Evolutionary conservation across 1,139 yeast genomes (phyloP).

Genomic region (Pichia sp.): DNA sequence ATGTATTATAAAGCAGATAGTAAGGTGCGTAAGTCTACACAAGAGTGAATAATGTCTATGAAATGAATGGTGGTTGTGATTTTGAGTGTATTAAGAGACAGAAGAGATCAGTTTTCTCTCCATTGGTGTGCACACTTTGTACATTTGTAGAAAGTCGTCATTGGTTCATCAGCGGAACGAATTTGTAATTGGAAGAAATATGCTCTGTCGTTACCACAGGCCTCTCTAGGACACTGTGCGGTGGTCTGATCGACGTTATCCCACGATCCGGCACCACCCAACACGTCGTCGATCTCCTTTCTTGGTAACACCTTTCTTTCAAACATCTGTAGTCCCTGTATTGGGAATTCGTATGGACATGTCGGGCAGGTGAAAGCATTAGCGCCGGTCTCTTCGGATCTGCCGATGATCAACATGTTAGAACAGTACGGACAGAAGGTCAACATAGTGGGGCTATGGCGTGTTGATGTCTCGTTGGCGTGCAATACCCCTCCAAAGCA

Average conservation of each 20-base stretch:
- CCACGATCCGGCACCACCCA: slow-evolving; percentile 99
- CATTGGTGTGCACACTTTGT: slow-evolving; percentile 92
- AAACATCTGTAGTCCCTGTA: slow-evolving; percentile 76
- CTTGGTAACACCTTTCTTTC: slow-evolving; percentile 82
- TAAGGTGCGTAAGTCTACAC: too few relatives aligned
- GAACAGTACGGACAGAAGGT: slow-evolving; percentile 95
- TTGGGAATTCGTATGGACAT: slow-evolving; percentile 92
- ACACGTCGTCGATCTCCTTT: slow-evolving; percentile 92
- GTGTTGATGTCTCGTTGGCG: too few relatives aligned
- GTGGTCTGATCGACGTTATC: slow-evolving; percentile 93
- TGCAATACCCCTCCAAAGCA: too few relatives aligned
- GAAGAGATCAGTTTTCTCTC: slow-evolving; percentile 77
- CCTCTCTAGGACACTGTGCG: slow-evolving; percentile 86
- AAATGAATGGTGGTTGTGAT: too few relatives aligned
- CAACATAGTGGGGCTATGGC: slow-evolving; percentile 51
- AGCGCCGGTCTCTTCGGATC: slow-evolving; percentile 35
- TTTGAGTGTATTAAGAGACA: too few relatives aligned
- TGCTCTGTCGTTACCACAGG: slow-evolving; percentile 88
- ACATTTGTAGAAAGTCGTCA: slow-evolving; percentile 96
- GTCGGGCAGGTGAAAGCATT: slow-evolving; percentile 79
- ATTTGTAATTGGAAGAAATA: slow-evolving; percentile 96
- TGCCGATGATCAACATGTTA: slow-evolving; percentile 68
- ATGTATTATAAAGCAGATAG: too few relatives aligned
- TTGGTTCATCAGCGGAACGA: slow-evolving; percentile 88
- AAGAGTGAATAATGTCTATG: too few relatives aligned